Evolutionary conservation across 2,329 filamentous ascomycete species (phyloP), one percentile per base, ranked within the genome.

Genomic region (Aspergillus texensis): DNA sequence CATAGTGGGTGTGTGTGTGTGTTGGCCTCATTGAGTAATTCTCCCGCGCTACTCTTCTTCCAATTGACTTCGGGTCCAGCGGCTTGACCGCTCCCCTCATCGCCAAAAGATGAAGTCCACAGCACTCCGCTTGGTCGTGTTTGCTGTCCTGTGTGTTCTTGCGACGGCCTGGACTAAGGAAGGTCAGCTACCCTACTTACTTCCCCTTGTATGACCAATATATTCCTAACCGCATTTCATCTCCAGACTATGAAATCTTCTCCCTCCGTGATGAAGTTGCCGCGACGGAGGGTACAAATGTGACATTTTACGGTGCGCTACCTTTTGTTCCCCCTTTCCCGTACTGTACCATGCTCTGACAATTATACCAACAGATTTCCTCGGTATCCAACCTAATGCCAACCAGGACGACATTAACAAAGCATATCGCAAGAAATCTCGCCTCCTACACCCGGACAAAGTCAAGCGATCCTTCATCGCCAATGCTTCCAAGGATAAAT

Each of bases 211-310:
- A 26, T 30, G 12, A 28, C 32, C 14, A 43, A n/a, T 8, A 11
- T 21, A 34, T 24, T 43, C 46, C 43, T 59, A 57, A 54, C 34
- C 28, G 63, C 39, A 45, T 64, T 57, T 32, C 46, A 56, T 50
- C 16, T 41, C 48, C 66, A 96, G 95, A 99, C 81, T 93, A 96
- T 76, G 95, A 99, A 81, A 98, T 99, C 82, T 99, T 99, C 83
- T 91, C 93, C 72, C 85, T 99, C 66, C 90, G 90, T 74, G 93
- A 97, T 81, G 95, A 98, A 77, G 87, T 99, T 61, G 82, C 86
- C 65, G 81, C 87, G 52, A 83, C 88, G 68, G 92, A 97, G 78
- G 93, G 95, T 62, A 74, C 84, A 58, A 89, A 91, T 66, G 86
- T 92, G 64, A 95, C 92, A 71, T 99, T 99, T 81, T 99, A 99